Evolutionary conservation across 345 rosid genomes (phyloP), one percentile per base, ranked within the genome.

Genomic region (Psidium friedrichsthalianum): DNA sequence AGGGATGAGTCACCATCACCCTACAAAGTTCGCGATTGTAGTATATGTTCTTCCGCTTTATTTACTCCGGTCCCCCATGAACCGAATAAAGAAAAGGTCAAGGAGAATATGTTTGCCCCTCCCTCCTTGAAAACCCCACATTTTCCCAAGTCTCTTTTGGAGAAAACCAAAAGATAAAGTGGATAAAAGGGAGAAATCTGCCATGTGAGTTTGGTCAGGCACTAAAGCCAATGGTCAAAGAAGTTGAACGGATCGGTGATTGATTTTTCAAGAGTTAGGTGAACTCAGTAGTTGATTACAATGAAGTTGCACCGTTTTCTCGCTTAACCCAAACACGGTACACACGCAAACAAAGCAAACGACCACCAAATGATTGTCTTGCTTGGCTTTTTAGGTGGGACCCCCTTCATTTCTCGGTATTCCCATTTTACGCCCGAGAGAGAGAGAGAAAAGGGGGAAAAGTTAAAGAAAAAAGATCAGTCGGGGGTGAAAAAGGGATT

Each of bases 141-240:
- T 69, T 36, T 36, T 69, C 80, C 9, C 80, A 5, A 69, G 80
- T 69, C 10, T 69, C 80, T 69, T 69, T 36, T 69, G 80, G 47
- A 69, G 47, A 69, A 69, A 69, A 82, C 32, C 69, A 57, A 51
- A 51, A 82, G 87, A 14, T 56, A 47, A 59, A 82, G 85, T 24
- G 57, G 51, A 51, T 51, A 51, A 57, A 85, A 86, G 57, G 80
- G 54, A 52, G 27, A 27, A 42, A 42, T 49, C 83, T 56, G 53
- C 85, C 74, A 83, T 61, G 85, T 83, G 83, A 54, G 44, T 80
- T 52, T 40, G 29, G 81, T 69, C 80, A 69, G 47, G 74, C 84
- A 82, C 42, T 74, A 84, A 61, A 53, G 84, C 40, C 61, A 69
- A 29, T 83, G 89, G 87, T 87, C 89, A 87, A 85, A 85, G 83